Percentiles rank a stretch among this genome's conserved stretches.
These are phyloP conservation scores for Verticillium dahliae DNA, from an alignment of 2,329 filamentous ascomycete species.

Conservation along the genomic window DNA sequence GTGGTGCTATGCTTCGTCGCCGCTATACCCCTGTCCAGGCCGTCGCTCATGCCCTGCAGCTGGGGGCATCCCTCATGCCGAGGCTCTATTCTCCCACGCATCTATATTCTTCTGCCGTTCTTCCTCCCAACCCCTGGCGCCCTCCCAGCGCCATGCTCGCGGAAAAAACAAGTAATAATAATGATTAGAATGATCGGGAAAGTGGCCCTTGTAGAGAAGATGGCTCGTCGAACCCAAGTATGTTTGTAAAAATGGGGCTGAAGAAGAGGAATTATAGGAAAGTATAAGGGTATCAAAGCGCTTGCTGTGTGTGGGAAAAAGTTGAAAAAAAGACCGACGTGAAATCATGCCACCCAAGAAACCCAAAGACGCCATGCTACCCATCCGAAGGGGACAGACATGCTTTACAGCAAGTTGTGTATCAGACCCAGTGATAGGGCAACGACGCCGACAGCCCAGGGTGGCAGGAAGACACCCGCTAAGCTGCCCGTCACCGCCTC, in stretches of 20 bases:
- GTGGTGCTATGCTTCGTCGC: neutral
- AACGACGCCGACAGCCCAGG: constrained; percentile 3
- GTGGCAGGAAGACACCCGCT: constrained; percentile 10
- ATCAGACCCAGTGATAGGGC: constrained; percentile 1
- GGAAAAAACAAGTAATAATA: neutral
- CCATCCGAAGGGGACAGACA: neutral
- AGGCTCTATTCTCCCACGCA: neutral
- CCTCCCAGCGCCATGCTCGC: neutral
- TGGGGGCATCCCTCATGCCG: neutral
- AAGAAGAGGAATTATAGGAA: neutral
- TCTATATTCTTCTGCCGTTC: neutral
- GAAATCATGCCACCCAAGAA: neutral
- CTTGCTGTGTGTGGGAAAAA: constrained; percentile 3
- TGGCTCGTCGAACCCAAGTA: neutral
- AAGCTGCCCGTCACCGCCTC: constrained; percentile 17
- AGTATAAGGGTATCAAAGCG: constrained; percentile 9
- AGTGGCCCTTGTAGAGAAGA: neutral
- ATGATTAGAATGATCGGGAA: neutral
- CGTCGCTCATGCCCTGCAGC: neutral
- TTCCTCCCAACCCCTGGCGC: neutral
- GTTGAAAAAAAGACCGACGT: constrained; percentile 4
- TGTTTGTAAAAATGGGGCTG: neutral
- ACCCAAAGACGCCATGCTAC: constrained; percentile 5
- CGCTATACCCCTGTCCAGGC: neutral
- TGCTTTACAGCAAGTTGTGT: neutral